Percentiles rank a stretch among this genome's conserved stretches.
These are phyloP conservation scores for Suillus decipiens DNA, from an alignment of 768 basidiomycete species.

Conservation along the genomic window DNA sequence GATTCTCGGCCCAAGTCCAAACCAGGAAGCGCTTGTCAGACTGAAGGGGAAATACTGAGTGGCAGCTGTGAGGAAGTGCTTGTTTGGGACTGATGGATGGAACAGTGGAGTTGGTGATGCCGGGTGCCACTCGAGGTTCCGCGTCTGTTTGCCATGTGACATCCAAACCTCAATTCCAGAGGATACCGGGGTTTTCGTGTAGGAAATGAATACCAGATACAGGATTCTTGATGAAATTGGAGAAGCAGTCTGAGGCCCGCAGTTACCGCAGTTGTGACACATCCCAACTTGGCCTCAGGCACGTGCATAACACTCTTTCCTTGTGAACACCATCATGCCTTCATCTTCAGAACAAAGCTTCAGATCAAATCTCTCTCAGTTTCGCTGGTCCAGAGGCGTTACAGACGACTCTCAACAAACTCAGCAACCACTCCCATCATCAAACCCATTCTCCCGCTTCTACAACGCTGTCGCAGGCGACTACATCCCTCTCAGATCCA, in stretches of 20 bases:
- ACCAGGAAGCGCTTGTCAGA: constrained; percentile 23
- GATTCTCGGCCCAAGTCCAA: constrained; percentile 1
- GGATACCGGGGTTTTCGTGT: too few species aligned
- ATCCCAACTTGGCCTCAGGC: not conserved
- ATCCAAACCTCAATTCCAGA: too few species aligned
- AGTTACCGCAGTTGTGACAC: not conserved
- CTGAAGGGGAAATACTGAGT: constrained; percentile 38
- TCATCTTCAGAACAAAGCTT: constrained; percentile 62
- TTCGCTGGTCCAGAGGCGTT: constrained; percentile 79
- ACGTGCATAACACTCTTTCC: not conserved
- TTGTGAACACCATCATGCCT: constrained; percentile 15
- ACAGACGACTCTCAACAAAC: constrained; percentile 68
- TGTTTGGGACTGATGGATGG: constrained; percentile 56
- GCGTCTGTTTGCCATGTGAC: too few species aligned
- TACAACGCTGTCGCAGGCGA: constrained; percentile 84
- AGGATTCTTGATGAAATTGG: too few species aligned
- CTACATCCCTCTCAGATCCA: constrained; percentile 86
- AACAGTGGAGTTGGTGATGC: constrained; percentile 50
- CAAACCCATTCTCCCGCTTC: constrained; percentile 82
- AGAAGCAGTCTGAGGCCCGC: too few species aligned
- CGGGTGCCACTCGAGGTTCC: too few species aligned
- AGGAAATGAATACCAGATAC: too few species aligned
- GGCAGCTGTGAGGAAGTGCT: constrained; percentile 64
- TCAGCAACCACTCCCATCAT: constrained; percentile 32
- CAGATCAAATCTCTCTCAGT: constrained; percentile 75